These are phyloP conservation scores for Xylariaceae sp. DNA, from an alignment of 2,329 filamentous ascomycete species.

Conservation along the genomic window DNA sequence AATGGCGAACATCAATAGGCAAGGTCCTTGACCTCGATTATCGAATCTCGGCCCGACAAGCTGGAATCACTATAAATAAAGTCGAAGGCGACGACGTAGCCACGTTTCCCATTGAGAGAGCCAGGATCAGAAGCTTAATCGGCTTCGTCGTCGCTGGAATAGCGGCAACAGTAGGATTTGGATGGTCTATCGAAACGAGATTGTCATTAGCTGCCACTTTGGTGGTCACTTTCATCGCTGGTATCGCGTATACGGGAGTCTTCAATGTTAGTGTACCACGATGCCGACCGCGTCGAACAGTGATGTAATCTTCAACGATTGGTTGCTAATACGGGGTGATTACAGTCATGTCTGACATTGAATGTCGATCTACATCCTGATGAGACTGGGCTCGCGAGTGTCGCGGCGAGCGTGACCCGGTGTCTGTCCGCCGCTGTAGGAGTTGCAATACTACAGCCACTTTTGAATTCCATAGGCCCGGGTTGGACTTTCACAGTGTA, in stretches of 20 bases:
- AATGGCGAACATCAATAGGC: background rate
- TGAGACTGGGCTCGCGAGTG: constrained; percentile 2
- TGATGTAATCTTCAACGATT: too few species aligned
- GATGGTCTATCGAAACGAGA: background rate
- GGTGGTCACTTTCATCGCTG: background rate
- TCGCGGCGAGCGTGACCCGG: constrained; percentile 1
- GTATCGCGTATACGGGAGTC: background rate
- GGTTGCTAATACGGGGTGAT: background rate
- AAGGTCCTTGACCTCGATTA: constrained; percentile 3
- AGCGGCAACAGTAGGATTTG: constrained; percentile 1
- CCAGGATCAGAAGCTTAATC: constrained; percentile 1
- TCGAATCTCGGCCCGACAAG: background rate
- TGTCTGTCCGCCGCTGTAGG: constrained; percentile 4
- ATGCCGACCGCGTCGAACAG: background rate
- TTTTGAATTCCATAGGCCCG: background rate
- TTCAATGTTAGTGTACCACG: constrained; percentile 1
- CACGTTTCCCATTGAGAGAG: constrained; percentile 2
- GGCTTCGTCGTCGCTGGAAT: background rate
- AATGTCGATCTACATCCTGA: constrained; percentile 2
- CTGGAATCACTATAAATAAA: constrained; percentile 4
- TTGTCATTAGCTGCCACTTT: background rate
- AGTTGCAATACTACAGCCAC: background rate
- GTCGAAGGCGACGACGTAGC: background rate
- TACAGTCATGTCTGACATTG: constrained; percentile 1
- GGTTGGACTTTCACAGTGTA: constrained; percentile 5